phyloP scores from a whole-genome alignment of 257 asterid species.

The Fraxinus anomala region DNA sequence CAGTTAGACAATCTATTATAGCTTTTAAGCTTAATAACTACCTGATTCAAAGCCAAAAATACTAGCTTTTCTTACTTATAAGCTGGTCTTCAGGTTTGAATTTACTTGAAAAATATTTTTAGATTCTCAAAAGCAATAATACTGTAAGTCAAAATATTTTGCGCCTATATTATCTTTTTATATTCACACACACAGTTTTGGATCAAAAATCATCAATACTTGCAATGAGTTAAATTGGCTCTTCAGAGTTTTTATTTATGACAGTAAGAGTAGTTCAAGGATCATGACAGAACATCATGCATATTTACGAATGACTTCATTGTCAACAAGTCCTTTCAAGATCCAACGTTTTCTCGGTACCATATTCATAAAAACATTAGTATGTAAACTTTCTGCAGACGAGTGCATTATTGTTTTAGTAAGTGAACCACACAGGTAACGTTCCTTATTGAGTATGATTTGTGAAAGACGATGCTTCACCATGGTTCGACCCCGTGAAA shows the following conservation, averaged over 20 bases:
- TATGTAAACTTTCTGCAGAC: neutral
- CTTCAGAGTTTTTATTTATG: neutral
- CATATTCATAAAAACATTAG: neutral
- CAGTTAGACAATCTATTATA: no score
- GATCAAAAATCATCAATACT: no score
- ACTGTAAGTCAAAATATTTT: no score
- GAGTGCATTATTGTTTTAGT: constrained; percentile 25
- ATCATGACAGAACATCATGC: constrained; percentile 33
- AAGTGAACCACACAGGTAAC: neutral
- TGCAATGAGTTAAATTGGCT: no score
- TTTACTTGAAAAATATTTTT: no score
- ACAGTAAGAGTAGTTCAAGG: neutral
- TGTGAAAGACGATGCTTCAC: constrained; percentile 38
- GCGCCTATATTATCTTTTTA: no score
- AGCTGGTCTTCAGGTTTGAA: no score
- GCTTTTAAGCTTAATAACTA: no score
- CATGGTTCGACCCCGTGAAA: constrained; percentile 46
- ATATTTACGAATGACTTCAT: constrained; percentile 35
- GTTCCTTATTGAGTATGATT: constrained; percentile 36
- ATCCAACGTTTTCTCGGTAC: neutral
- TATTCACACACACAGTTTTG: no score
- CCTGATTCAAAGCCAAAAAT: no score
- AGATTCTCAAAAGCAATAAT: no score
- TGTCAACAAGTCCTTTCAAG: constrained; percentile 20
- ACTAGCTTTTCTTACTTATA: no score